Base-by-base conservation (phyloP, 306 rosid genomes). In the Mimosa bimucronata region DNA sequence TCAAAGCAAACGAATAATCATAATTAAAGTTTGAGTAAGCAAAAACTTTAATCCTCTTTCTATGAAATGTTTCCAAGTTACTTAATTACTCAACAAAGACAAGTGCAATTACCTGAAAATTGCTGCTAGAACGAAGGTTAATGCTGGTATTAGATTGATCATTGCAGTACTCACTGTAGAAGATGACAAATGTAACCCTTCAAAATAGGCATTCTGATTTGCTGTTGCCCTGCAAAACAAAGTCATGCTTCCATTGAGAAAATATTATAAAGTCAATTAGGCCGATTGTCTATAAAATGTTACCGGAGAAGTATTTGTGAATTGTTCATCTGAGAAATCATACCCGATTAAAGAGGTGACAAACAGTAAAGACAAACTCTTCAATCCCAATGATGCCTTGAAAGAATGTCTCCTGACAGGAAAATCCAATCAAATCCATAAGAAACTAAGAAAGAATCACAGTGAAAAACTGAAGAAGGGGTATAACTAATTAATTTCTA, bases 131-230 rank as follows among this genome's bases (percentile, higher is more conserved):
- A 93, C 77, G 84, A 91, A 88, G 26, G 97, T 89, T 52, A 91
- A 53, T 3, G 91, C 96, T 0, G 92, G 97, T 45, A 88, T 83
- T 48, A 93, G 83, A 83, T 93, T 93, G 55, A 70, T 83, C 90
- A 89, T 89, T 23, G 97, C 92, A 85, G 46, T 89, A 10, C 94
- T 82, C 75, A 88, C 86, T 9, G 97, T 89, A 12, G 97, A 93
- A 74, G 89, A 85, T 8, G 96, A 69, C 48, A 91, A 88, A 46
- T 50, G 89, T 60, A 93, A 60, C 14, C 97, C 97, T 82, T 84
- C 87, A 76, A 88, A 88, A 79, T 88, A 91, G 28, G 90, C 82
- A 42, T 91, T 93, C 78, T 89, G 94, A 66, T 91, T 91, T 25
- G 79, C 84, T 4, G 97, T 93, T 10, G 85, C 88, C 5, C 94